phyloP scores from a whole-genome alignment of 1,284 basidiomycete genomes.

The Puccinia novopanici region DNA sequence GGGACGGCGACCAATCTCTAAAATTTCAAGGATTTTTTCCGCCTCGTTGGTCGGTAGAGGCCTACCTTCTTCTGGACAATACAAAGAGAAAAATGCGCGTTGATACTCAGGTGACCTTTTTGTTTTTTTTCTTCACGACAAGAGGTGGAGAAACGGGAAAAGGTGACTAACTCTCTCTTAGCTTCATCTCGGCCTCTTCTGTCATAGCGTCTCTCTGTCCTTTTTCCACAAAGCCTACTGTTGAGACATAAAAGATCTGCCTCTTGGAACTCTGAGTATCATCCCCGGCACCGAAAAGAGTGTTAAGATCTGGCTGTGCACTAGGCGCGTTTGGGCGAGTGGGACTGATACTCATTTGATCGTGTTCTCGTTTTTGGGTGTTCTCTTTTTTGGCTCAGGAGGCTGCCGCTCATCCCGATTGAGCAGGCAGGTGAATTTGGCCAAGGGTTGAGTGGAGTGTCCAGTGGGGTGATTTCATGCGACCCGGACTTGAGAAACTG shows the following conservation, averaged over 20 bases:
- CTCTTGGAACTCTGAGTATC: slow-evolving; percentile 51
- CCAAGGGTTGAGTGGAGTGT: slow-evolving; percentile 1
- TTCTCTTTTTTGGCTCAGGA: no score
- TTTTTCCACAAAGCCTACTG: slow-evolving; percentile 52
- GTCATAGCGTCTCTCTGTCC: slow-evolving; percentile 53
- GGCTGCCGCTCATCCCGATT: no score
- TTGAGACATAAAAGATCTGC: slow-evolving; percentile 55
- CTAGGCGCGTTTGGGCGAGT: not conserved
- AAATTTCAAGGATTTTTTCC: slow-evolving; percentile 59
- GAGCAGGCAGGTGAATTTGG: not conserved
- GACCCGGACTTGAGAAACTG: not conserved
- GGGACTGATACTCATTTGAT: slow-evolving; percentile 45
- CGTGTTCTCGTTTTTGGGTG: slow-evolving; percentile 29
- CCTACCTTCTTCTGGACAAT: slow-evolving; percentile 46
- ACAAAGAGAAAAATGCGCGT: not conserved
- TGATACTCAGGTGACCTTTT: not conserved
- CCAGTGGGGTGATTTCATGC: not conserved
- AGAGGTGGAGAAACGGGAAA: not conserved
- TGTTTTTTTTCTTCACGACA: not conserved
- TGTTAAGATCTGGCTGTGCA: not conserved
- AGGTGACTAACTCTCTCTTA: slow-evolving; percentile 27
- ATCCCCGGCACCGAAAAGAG: not conserved
- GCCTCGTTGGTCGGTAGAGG: slow-evolving; percentile 60
- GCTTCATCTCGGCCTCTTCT: slow-evolving; percentile 37
- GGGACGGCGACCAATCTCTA: slow-evolving; percentile 58